phyloP scores from a whole-genome alignment of 2,329 filamentous ascomycete species.

The Sphaerulina vaccinii region DNA sequence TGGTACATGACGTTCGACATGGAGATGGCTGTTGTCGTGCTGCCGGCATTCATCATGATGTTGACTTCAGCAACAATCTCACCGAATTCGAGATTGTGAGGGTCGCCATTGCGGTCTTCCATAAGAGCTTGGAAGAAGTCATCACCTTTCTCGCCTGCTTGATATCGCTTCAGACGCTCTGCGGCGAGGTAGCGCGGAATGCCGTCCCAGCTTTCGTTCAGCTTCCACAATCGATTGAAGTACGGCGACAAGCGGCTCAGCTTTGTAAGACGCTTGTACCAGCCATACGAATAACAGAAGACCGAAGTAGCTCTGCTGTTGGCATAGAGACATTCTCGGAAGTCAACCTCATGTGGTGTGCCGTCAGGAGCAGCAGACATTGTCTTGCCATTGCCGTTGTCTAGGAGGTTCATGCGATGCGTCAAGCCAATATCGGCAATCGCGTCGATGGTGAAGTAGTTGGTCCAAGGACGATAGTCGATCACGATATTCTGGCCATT shows the following conservation, averaged over 20 bases:
- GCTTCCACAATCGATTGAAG: constrained; percentile 43
- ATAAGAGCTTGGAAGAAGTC: constrained; percentile 61
- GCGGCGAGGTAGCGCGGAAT: constrained; percentile 50
- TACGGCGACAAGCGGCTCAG: constrained; percentile 47
- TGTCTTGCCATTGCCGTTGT: constrained; percentile 35
- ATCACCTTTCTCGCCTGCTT: constrained; percentile 55
- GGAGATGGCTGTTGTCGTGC: constrained; percentile 44
- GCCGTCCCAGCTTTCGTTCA: constrained; percentile 46
- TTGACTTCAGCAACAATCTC: constrained; percentile 58
- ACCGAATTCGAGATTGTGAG: constrained; percentile 55
- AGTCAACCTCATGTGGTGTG: constrained; percentile 46
- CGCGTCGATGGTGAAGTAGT: constrained; percentile 41
- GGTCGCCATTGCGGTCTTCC: constrained; percentile 49
- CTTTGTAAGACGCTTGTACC: constrained; percentile 51
- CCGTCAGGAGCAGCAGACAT: constrained; percentile 39
- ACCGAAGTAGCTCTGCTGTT: constrained; percentile 52
- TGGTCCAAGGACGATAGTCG: constrained; percentile 41
- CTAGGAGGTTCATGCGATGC: constrained; percentile 38
- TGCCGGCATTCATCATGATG: constrained; percentile 54
- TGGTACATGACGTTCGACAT: constrained; percentile 44
- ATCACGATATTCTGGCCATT: constrained; percentile 32
- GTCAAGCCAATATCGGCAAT: constrained; percentile 43
- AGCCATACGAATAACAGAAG: constrained; percentile 53
- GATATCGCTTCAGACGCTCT: constrained; percentile 47
- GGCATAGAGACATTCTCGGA: constrained; percentile 53